phyloP scores from a whole-genome alignment of 805 yeast species.

The Teunomyces stri region DNA sequence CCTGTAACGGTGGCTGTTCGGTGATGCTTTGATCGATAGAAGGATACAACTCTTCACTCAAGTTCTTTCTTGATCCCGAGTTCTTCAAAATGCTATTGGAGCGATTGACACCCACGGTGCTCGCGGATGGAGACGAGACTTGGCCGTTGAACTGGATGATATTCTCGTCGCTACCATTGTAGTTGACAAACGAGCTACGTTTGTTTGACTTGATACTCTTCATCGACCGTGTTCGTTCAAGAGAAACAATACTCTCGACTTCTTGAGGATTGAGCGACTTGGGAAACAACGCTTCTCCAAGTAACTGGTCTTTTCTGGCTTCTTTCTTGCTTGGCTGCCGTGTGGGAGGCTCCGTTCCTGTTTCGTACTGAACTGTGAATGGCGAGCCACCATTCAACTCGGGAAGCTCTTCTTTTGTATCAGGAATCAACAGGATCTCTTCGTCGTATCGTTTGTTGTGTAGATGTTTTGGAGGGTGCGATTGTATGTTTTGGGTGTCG shows the following conservation, averaged over 20 bases:
- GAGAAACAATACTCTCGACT: constrained; percentile 68
- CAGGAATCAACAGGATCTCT: constrained; percentile 26
- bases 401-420: constrained; percentile 7
- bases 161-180: constrained; percentile 41
- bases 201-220: constrained; percentile 46
- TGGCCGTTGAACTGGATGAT: constrained; percentile 25
- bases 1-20: too few species aligned
- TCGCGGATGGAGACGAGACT: constrained; percentile 15
- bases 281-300: constrained; percentile 64
- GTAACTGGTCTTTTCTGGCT: constrained; percentile 20
- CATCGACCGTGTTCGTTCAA: constrained; percentile 64
- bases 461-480: constrained; percentile 25
- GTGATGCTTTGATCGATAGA: constrained; percentile 5
- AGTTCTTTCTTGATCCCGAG: constrained; percentile 21
- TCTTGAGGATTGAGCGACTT: constrained; percentile 64
- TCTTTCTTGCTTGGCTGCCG: constrained; percentile 1
- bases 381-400: constrained; percentile 31
- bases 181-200: constrained; percentile 39
- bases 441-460: constrained; percentile 21
- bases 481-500: constrained; percentile 19
- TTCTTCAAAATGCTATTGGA: constrained; percentile 41
- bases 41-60: constrained; percentile 12
- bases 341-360: neutral
- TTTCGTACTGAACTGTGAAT: constrained; percentile 21
- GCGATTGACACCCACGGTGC: constrained; percentile 23